phyloP scores from a whole-genome alignment of 768 basidiomycete genomes.

The Termitomyces sp. region DNA sequence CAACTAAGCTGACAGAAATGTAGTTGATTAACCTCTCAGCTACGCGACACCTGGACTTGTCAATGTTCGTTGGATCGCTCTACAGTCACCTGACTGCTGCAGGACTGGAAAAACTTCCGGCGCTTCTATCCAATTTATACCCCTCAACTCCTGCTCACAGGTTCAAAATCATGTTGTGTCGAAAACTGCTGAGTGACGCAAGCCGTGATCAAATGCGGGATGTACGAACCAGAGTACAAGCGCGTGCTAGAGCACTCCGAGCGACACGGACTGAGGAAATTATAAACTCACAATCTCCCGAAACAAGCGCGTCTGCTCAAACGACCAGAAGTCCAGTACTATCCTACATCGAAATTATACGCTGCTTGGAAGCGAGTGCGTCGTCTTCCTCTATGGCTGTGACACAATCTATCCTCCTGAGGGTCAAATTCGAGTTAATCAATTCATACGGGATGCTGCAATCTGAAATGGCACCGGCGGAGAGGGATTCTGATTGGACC shows the following conservation, averaged over 20 bases:
- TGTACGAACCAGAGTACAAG: constrained; percentile 18
- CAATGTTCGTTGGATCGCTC: constrained; percentile 34
- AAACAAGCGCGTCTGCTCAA: constrained; percentile 1
- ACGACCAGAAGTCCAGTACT: constrained; percentile 14
- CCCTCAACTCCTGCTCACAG: constrained; percentile 29
- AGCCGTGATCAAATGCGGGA: neutral
- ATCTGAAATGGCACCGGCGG: constrained; percentile 16
- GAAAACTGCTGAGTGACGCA: constrained; percentile 21
- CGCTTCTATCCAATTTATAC: constrained; percentile 32
- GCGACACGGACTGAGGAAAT: constrained; percentile 10
- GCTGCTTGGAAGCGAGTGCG: constrained; percentile 12
- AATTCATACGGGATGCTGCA: constrained; percentile 35
- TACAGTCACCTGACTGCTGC: constrained; percentile 27
- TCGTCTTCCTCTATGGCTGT: constrained; percentile 4
- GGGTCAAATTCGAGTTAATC: constrained; percentile 35
- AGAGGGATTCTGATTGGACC: constrained; percentile 32
- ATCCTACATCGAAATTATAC: constrained; percentile 15
- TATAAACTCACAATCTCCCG: neutral
- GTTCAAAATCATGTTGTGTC: constrained; percentile 43
- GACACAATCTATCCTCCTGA: constrained; percentile 14
- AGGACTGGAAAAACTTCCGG: constrained; percentile 23
- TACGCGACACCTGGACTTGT: constrained; percentile 31
- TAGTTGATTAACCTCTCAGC: constrained; percentile 34
- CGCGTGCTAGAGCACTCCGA: constrained; percentile 19
- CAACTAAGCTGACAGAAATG: neutral